Percentiles rank a stretch among this genome's conserved stretches.
These are phyloP conservation scores for Aphanomyces euteiches DNA, from an alignment of 352 stramenopile species.

Conservation along the genomic window DNA sequence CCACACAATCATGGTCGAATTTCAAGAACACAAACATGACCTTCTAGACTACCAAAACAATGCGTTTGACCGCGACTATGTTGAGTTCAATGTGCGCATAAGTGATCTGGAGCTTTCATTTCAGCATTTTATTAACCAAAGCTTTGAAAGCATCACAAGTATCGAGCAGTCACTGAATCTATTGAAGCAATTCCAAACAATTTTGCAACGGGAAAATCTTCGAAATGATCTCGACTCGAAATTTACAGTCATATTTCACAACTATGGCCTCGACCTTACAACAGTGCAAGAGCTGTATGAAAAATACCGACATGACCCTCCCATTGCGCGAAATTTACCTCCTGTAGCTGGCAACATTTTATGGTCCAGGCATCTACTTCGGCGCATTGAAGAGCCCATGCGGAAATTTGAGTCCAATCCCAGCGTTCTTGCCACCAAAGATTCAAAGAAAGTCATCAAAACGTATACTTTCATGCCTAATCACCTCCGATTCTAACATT, in stretches of 20 bases:
- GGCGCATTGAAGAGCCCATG: slow-evolving; percentile 87
- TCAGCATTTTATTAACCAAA: slow-evolving; percentile 89
- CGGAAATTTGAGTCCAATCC: slow-evolving; percentile 82
- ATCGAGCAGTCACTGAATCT: slow-evolving; percentile 83
- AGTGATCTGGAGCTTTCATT: slow-evolving; percentile 80
- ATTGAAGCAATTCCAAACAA: slow-evolving; percentile 85
- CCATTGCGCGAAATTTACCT: slow-evolving; percentile 71
- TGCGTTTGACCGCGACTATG: slow-evolving; percentile 91
- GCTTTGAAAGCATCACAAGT: slow-evolving; percentile 85
- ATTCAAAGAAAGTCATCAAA: slow-evolving; percentile 89
- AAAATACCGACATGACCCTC: slow-evolving; percentile 77
- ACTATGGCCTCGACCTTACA: slow-evolving; percentile 84
- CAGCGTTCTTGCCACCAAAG: slow-evolving; percentile 78
- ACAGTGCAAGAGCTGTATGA: slow-evolving; percentile 86
- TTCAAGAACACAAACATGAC: slow-evolving; percentile 76
- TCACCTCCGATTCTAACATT: background rate
- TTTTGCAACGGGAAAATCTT: slow-evolving; percentile 81
- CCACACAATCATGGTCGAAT: slow-evolving; percentile 76
- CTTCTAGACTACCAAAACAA: slow-evolving; percentile 86
- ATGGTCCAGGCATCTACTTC: slow-evolving; percentile 78
- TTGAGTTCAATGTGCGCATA: slow-evolving; percentile 93
- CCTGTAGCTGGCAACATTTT: slow-evolving; percentile 84
- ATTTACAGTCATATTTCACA: slow-evolving; percentile 90
- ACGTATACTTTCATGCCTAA: slow-evolving; percentile 32
- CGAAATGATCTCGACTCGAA: slow-evolving; percentile 82